Percentiles rank a stretch among this genome's conserved stretches.
phyloP scores from a whole-genome alignment of 106 monocot genomes.

The Xerophyta viscosa region DNA sequence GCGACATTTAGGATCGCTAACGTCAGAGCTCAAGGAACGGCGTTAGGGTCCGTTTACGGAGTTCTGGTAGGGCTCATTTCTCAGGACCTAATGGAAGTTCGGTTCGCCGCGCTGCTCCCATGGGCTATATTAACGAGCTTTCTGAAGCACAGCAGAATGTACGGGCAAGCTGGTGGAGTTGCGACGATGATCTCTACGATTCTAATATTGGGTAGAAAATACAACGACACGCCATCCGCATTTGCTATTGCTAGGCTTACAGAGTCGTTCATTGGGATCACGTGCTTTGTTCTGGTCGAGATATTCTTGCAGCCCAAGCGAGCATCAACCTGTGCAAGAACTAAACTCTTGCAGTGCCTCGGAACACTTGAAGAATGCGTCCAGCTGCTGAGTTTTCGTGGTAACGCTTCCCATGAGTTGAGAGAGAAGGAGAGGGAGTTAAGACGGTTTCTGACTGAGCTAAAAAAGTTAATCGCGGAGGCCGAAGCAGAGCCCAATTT shows the following conservation, averaged over 20 bases:
- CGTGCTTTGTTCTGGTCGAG: constrained; percentile 39
- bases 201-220: constrained; percentile 48
- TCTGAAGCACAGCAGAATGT: constrained; percentile 40
- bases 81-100: constrained; percentile 36
- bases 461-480: constrained; percentile 28
- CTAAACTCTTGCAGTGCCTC: constrained; percentile 17
- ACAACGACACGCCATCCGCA: constrained; percentile 28
- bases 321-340: constrained; percentile 43
- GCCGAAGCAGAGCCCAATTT: constrained; percentile 53
- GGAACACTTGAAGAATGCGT: constrained; percentile 16
- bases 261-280: constrained; percentile 60
- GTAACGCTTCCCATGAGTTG: not conserved
- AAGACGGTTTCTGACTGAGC: constrained; percentile 11
- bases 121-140: constrained; percentile 55
- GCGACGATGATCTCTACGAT: constrained; percentile 34
- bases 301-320: constrained; percentile 43
- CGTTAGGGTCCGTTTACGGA: constrained; percentile 53
- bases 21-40: constrained; percentile 55
- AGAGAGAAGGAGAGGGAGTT: constrained; percentile 27
- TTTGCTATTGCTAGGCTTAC: constrained; percentile 46
- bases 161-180: constrained; percentile 38
- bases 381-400: not conserved
- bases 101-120: constrained; percentile 45
- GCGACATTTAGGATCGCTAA: constrained; percentile 48
- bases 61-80: constrained; percentile 34